Conservation (phyloP, 192 early-diverging fungal species). For the Geranomyces michiganensis region DNA sequence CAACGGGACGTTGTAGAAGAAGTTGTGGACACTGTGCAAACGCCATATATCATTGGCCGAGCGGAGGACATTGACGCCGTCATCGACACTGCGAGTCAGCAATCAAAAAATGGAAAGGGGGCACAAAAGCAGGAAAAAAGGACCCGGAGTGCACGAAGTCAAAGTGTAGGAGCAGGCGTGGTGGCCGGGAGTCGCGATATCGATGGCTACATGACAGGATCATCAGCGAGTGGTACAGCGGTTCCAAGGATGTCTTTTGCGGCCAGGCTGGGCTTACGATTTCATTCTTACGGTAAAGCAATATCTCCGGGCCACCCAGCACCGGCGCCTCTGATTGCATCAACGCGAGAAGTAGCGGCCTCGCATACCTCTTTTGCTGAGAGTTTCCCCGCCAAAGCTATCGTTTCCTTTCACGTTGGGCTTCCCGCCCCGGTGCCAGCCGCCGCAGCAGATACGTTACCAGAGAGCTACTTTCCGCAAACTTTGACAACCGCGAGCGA, state of each 20-base stretch:
- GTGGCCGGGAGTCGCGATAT: background rate
- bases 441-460: constrained; percentile 8
- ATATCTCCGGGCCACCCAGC: background rate
- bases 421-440: constrained; percentile 22
- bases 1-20: constrained; percentile 1
- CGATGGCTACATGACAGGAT: background rate
- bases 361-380: constrained; percentile 20
- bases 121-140: background rate
- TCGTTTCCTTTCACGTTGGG: background rate
- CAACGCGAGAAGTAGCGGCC: background rate
- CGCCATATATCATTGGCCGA: constrained; percentile 15
- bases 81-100: background rate
- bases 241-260: constrained; percentile 14
- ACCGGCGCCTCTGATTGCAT: background rate
- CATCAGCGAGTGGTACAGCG: background rate
- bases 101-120: background rate
- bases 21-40: background rate
- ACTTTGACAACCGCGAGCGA: constrained; percentile 24
- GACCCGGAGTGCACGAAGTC: background rate
- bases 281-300: background rate
- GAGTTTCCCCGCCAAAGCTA: constrained; percentile 4
- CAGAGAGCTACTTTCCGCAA: constrained; percentile 25
- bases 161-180: background rate
- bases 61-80: constrained; percentile 28
- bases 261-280: constrained; percentile 13